These are phyloP conservation scores for Cladophialophora exuberans DNA, from an alignment of 2,329 filamentous ascomycete genomes.

Conservation along the genomic window DNA sequence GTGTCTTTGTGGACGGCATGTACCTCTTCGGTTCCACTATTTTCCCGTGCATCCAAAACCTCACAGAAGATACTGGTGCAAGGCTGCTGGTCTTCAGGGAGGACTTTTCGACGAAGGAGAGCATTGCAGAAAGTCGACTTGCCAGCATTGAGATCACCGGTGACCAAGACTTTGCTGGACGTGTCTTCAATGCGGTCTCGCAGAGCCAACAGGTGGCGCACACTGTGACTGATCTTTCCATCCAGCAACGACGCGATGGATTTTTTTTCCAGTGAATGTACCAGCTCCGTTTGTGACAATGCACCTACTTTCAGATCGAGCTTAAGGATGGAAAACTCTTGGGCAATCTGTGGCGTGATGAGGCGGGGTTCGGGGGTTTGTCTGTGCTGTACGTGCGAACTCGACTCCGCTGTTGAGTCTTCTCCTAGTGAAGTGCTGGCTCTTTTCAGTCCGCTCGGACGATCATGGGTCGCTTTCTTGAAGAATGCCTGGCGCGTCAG, in stretches of 20 bases:
- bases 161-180: slow-evolving; percentile 93
- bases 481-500: slow-evolving; percentile 37
- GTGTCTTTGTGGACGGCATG: slow-evolving; percentile 86
- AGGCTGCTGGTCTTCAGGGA: slow-evolving; percentile 96
- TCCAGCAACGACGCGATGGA: slow-evolving; percentile 90
- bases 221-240: slow-evolving; percentile 90
- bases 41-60: slow-evolving; percentile 88
- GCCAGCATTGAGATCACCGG: slow-evolving; percentile 93
- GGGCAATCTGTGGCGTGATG: slow-evolving; percentile 87
- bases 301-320: slow-evolving; percentile 89
- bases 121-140: slow-evolving; percentile 99
- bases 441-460: slow-evolving; percentile 63
- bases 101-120: slow-evolving; percentile 84
- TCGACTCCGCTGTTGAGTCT: slow-evolving; percentile 66
- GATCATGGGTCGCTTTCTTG: slow-evolving; percentile 36
- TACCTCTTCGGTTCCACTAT: slow-evolving; percentile 88
- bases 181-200: slow-evolving; percentile 96
- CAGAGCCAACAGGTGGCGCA: slow-evolving; percentile 83
- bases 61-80: slow-evolving; percentile 99
- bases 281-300: slow-evolving; percentile 83
- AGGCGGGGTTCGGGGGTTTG: slow-evolving; percentile 73
- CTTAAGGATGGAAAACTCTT: slow-evolving; percentile 95
- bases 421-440: slow-evolving; percentile 73
- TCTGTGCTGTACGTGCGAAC: slow-evolving; percentile 67
- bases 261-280: slow-evolving; percentile 90